Base-by-base conservation (phyloP, 176 grass and related monocot species). In the Paspalum notatum region DNA sequence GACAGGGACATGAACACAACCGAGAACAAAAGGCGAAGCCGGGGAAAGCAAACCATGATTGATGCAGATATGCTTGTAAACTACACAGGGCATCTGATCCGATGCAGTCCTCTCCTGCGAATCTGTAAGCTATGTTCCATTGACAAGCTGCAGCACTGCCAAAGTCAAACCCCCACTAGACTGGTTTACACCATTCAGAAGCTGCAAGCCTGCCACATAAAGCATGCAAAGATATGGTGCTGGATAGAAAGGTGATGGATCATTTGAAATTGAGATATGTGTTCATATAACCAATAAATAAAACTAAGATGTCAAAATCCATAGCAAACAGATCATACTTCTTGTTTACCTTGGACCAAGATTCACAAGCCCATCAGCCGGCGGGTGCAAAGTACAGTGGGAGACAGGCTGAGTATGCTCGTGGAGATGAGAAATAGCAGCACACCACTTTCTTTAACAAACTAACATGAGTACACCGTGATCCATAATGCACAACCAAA, bases 121-220 rank as follows among this genome's bases (percentile, higher is more conserved):
- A 88, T 72, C 24, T 84, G 51, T 65, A 24, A 18, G 26, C 42
- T 58, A 44, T 44, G 49, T 60, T 66, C 78, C 83, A 77, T 82
- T 66, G 58, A 72, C 72, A 85, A 85, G 85, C 72, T 38, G 26
- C 49, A 52, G 66, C 72, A 59, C 65, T 22, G 26, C 71, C 41
- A 41, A 82, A 82, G 87, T 85, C 83, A 85, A 89, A 89, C 78
- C 66, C 59, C 77, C 87, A 65, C 71, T 64, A 64, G 55, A 80
- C 70, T 57, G 64, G 68, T 74, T n/a, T 74, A 8, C 9, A 38
- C 26, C 70, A 39, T 39, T 18, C 49, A 77, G 56, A 59, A 57
- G 46, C 20, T 42, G n/a, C n/a, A n/a, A n/a, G n/a, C n/a, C n/a
- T n/a, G 64, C 16, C 48, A 26, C 75, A 62, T 27, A 85, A 85